These are phyloP conservation scores for Cercospora canescens DNA, from an alignment of 2,329 filamentous ascomycete genomes.

Conservation along the genomic window DNA sequence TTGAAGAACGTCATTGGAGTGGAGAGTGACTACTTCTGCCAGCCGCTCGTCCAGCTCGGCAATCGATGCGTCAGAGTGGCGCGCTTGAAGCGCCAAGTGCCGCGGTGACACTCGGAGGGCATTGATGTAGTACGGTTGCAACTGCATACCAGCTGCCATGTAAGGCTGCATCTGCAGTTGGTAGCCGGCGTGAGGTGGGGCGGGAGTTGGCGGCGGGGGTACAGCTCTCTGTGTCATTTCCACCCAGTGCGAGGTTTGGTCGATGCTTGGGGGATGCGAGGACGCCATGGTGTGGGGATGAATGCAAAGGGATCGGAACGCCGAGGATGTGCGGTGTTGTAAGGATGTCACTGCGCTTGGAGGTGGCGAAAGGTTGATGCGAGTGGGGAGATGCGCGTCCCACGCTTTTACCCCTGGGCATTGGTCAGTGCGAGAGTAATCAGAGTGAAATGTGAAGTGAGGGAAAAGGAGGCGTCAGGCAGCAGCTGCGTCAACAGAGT, in stretches of 20 bases:
- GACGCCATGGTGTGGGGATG: neutral
- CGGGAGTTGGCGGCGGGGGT: neutral
- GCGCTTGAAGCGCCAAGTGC: neutral
- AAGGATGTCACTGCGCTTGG: neutral
- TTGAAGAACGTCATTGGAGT: conserved; percentile 9
- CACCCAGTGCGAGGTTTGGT: neutral
- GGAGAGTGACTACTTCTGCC: neutral
- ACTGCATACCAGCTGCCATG: neutral
- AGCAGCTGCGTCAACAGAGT: neutral
- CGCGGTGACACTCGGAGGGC: neutral
- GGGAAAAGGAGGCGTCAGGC: neutral
- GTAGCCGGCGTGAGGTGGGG: neutral
- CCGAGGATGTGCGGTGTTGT: neutral
- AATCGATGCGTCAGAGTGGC: neutral
- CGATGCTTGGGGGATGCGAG: neutral
- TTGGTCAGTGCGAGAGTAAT: neutral
- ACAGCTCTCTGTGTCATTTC: neutral
- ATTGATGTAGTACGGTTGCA: neutral
- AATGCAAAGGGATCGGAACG: neutral
- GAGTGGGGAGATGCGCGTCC: neutral
- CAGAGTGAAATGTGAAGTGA: neutral
- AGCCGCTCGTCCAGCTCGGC: neutral
- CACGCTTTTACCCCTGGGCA: neutral
- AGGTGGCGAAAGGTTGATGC: neutral
- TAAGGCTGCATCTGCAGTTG: neutral